A percentile compares a stretch with the other conserved stretches of the same genome.
Evolutionary conservation across 2,329 filamentous ascomycete species (phyloP).

Genomic region (Tothia fuscella): DNA sequence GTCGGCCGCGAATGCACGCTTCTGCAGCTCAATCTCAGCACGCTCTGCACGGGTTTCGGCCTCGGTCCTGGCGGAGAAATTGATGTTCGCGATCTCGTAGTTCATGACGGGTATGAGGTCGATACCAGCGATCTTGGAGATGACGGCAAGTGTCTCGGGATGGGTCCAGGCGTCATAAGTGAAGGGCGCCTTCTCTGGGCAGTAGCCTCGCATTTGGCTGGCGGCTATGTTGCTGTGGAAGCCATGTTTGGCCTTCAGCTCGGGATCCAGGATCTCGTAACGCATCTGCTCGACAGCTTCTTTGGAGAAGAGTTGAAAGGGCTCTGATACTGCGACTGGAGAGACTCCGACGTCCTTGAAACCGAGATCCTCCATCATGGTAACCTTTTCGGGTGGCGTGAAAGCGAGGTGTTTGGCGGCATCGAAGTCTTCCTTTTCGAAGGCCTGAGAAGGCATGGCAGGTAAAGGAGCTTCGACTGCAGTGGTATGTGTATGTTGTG

Average conservation of each 20-base stretch:
- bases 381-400: slow-evolving; percentile 37
- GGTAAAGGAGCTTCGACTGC: too few relatives aligned
- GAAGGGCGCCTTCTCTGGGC: slow-evolving; percentile 50
- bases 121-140: slow-evolving; percentile 46
- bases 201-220: slow-evolving; percentile 45
- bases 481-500: too few relatives aligned
- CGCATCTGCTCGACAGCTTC: slow-evolving; percentile 52
- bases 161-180: slow-evolving; percentile 50
- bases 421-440: slow-evolving; percentile 32
- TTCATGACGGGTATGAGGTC: slow-evolving; percentile 45
- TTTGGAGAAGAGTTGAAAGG: slow-evolving; percentile 50
- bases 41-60: slow-evolving; percentile 34
- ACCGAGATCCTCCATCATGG: slow-evolving; percentile 51
- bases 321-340: slow-evolving; percentile 50
- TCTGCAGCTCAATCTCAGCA: slow-evolving; percentile 26
- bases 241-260: slow-evolving; percentile 44
- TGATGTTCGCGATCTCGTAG: slow-evolving; percentile 48
- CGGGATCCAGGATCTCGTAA: slow-evolving; percentile 43
- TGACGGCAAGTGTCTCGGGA: slow-evolving; percentile 40
- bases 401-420: slow-evolving; percentile 44
- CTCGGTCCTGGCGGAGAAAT: slow-evolving; percentile 41
- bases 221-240: slow-evolving; percentile 48
- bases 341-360: slow-evolving; percentile 48
- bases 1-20: slow-evolving; percentile 25
- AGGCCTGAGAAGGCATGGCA: too few relatives aligned